A percentile compares a stretch with the other conserved stretches of the same genome.
Conservation (phyloP, 1,284 basidiomycete genomes). For the Singerocomus inundabilis region DNA sequence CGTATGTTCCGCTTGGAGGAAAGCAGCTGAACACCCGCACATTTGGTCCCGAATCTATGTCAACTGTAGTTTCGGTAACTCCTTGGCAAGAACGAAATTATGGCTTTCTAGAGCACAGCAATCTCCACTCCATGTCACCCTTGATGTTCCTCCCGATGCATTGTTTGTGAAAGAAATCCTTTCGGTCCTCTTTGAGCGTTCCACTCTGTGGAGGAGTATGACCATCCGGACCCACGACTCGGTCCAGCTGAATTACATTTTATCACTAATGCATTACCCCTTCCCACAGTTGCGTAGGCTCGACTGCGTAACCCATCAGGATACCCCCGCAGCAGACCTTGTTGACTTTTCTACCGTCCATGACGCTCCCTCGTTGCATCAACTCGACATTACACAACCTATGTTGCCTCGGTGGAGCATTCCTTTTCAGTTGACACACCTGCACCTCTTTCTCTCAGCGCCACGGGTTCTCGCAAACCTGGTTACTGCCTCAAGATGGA, state of each 20-base stretch:
- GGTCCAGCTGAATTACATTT: conserved; percentile 39
- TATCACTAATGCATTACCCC: conserved; percentile 36
- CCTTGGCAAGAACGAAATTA: conserved; percentile 42
- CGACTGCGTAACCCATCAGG: conserved; percentile 18
- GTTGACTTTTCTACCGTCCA: conserved; percentile 26
- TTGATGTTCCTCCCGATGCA: conserved; percentile 39
- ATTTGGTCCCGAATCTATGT: conserved; percentile 61
- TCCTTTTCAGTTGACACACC: conserved; percentile 20
- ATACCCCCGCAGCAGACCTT: conserved; percentile 13
- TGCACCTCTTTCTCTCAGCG: conserved; percentile 21
- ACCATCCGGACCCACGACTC: conserved; percentile 39
- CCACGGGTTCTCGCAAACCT: neutral
- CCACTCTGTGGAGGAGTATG: conserved; percentile 46
- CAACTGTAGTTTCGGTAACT: conserved; percentile 45
- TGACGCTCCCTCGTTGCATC: conserved; percentile 20
- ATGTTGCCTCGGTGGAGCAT: conserved; percentile 26
- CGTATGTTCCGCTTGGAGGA: conserved; percentile 61
- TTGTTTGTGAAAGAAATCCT: conserved; percentile 36
- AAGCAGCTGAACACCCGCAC: conserved; percentile 47
- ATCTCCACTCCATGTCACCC: conserved; percentile 43
- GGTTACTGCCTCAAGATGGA: conserved; percentile 27
- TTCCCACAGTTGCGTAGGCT: conserved; percentile 33
- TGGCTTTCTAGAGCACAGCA: conserved; percentile 50
- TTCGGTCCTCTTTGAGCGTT: conserved; percentile 39
- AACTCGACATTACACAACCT: conserved; percentile 24